A percentile compares a stretch with the other conserved stretches of the same genome.
These are phyloP conservation scores for Clarireedia homoeocarpa DNA, from an alignment of 2,329 filamentous ascomycete genomes.

Conservation along the genomic window DNA sequence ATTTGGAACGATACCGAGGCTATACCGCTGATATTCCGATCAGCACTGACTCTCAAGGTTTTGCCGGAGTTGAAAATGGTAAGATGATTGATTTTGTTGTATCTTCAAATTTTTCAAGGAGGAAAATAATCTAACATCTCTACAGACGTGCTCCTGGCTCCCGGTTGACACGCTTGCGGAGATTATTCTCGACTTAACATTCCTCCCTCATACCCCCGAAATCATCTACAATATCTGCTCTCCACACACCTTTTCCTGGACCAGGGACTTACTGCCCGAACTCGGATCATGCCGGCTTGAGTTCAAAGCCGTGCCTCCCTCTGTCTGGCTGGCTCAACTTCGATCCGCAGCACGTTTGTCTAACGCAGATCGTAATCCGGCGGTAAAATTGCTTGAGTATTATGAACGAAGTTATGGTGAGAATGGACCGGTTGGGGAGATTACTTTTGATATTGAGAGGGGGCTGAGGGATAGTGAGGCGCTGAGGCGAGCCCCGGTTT, in stretches of 20 bases:
- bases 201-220: conserved; percentile 15
- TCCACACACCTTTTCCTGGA: conserved; percentile 39
- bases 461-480: not conserved
- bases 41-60: conserved; percentile 34
- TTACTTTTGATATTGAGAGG: not conserved
- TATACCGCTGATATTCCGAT: conserved; percentile 43
- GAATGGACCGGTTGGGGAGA: not conserved
- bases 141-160: conserved; percentile 34
- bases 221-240: conserved; percentile 46
- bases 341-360: conserved; percentile 38
- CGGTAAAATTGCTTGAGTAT: conserved; percentile 2
- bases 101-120: not conserved
- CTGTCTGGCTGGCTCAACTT: conserved; percentile 35
- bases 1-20: conserved; percentile 45
- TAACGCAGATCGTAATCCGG: conserved; percentile 21
- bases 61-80: conserved; percentile 35
- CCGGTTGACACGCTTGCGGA: conserved; percentile 38
- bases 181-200: conserved; percentile 34
- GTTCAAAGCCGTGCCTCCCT: conserved; percentile 35
- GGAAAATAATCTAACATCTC: conserved; percentile 29
- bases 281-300: conserved; percentile 37
- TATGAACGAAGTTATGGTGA: not conserved
- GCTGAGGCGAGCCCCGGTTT: not conserved
- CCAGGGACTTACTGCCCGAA: conserved; percentile 42
- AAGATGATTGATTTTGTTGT: not conserved